These are phyloP conservation scores for Bathelium albidoporum DNA, from an alignment of 495 filamentous ascomycete species.

Conservation along the genomic window DNA sequence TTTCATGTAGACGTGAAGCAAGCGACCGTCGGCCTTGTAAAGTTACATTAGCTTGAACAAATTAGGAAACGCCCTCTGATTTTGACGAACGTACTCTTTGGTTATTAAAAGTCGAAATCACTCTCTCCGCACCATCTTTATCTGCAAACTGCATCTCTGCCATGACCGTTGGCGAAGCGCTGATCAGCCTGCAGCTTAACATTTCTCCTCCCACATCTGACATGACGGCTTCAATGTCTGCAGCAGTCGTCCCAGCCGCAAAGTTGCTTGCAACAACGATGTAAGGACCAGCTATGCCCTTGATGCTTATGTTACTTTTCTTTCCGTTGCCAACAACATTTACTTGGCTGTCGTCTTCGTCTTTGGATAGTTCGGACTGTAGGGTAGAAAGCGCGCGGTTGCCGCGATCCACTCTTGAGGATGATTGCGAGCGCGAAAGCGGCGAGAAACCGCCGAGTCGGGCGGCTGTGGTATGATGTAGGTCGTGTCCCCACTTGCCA, in stretches of 20 bases:
- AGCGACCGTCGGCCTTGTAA: conserved; percentile 69
- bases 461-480: conserved; percentile 33
- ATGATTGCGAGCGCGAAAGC: conserved; percentile 18
- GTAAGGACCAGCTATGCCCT: conserved; percentile 70
- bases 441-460: conserved; percentile 12
- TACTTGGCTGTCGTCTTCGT: conserved; percentile 19
- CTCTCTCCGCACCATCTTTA: conserved; percentile 65
- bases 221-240: conserved; percentile 85
- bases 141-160: conserved; percentile 77
- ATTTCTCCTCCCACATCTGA: conserved; percentile 61
- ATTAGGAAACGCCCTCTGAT: neutral
- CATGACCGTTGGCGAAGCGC: conserved; percentile 63
- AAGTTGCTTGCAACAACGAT: conserved; percentile 84
- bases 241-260: conserved; percentile 82
- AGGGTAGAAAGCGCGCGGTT: conserved; percentile 22
- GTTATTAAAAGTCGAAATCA: conserved; percentile 76
- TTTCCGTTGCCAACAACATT: conserved; percentile 23
- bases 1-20: conserved; percentile 68
- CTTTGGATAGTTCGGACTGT: conserved; percentile 18
- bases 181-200: conserved; percentile 59
- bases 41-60: neutral
- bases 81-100: conserved; percentile 50
- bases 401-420: conserved; percentile 20
- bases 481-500: conserved; percentile 50
- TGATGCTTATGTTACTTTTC: conserved; percentile 56